Evolutionary conservation across 345 rosid species (phyloP).

Genomic region (Passiflora organensis): DNA sequence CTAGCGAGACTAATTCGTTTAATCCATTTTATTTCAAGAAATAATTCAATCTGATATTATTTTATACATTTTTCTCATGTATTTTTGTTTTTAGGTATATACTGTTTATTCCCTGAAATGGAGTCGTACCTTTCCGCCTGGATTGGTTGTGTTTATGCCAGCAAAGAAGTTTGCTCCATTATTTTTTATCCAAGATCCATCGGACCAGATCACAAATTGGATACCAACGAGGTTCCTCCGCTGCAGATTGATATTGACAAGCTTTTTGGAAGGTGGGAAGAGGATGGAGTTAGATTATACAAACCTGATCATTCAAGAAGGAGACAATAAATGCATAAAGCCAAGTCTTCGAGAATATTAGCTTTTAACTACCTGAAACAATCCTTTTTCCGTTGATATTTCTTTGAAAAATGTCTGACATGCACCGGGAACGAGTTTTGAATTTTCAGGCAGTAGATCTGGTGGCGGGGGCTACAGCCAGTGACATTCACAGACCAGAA

Average conservation of each 20-base stretch:
- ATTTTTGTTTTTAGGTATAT: too few relatives aligned
- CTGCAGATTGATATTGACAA: conserved; percentile 44
- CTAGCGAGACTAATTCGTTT: too few relatives aligned
- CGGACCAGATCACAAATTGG: conserved; percentile 56
- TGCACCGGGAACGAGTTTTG: conserved; percentile 46
- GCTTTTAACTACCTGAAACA: conserved; percentile 41
- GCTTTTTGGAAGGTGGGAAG: conserved; percentile 20
- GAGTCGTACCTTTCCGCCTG: conserved; percentile 33
- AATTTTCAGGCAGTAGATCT: conserved; percentile 52
- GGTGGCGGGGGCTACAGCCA: conserved; percentile 40
- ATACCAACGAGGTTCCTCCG: conserved; percentile 40
- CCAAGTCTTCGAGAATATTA: too few relatives aligned
- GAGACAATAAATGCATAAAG: too few relatives aligned
- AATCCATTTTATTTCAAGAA: too few relatives aligned
- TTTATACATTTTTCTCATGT: too few relatives aligned
- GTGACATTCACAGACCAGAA: neutral
- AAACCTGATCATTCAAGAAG: neutral
- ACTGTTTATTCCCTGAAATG: too few relatives aligned
- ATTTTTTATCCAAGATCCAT: conserved; percentile 50
- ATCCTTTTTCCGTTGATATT: conserved; percentile 31
- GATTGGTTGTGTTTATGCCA: conserved; percentile 24
- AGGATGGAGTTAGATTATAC: neutral
- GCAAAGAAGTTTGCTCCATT: conserved; percentile 47
- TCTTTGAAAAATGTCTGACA: conserved; percentile 55
- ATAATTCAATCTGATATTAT: too few relatives aligned